Evolutionary conservation across 208 protist genomes (phyloP), one percentile per base, ranked within the genome.

Genomic region (Trypanosoma platydactyli): DNA sequence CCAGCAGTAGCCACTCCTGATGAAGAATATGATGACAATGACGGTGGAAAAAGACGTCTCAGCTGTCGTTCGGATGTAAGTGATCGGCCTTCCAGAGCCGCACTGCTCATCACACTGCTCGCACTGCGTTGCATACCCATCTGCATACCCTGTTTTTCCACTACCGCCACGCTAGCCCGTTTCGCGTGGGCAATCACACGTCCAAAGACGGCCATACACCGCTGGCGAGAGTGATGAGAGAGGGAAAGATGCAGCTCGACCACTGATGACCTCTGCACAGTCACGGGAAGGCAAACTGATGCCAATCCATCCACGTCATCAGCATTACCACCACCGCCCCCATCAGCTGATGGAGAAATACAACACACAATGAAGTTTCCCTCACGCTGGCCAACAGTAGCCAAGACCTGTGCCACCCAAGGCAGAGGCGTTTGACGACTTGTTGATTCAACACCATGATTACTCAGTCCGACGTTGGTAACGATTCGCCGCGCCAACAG

Each of bases 121-220:
- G 59, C 65, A 46, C 68, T 60, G 40, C 63, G 63, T 18, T 18
- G 45, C 22, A 54, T 46, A 29, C 61, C 65, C 1, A 63, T 64
- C 13, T 62, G 71, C 48, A 81, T 63, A 12, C 58, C 20, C 25
- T 70, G 16, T 22, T 44, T 60, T 54, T 52, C 53, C 16, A 29
- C 24, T 35, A 22, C 41, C 9, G 22, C 25, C 33, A 41, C 7
- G 13, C 45, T 16, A 44, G 5, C 24, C 20, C 69, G 54, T 27
- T 45, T 55, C 16, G 27, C 20, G 12, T 52, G 52, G 0, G 53
- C 25, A 42, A 68, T 74, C 42, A 83, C 65, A 5, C 85, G 79
- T 12, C 81, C 81, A 25, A 91, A 56, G 35, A 88, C 74, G 24
- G 80, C 81, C 57, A 68, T 35, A 30, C 62, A 68, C 18, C 81